Evolutionary conservation across 1,284 basidiomycete species (phyloP).

Genomic region (Pseudozyma flocculosa): DNA sequence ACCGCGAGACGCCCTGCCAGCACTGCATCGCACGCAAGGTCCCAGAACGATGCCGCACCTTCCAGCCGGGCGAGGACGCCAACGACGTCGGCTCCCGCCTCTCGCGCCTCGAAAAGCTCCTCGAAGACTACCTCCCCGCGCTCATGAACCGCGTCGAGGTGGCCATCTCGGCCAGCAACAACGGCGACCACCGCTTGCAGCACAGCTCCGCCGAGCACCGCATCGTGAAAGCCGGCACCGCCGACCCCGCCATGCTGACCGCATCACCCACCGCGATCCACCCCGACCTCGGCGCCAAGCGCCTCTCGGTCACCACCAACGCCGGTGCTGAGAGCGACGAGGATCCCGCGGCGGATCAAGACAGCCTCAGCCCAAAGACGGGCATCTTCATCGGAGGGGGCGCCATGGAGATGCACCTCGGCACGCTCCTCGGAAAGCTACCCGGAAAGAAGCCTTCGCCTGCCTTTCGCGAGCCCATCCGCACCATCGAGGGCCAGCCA

Average conservation of each 20-base stretch:
- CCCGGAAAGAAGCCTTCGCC: constrained; percentile 21
- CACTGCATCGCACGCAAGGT: constrained; percentile 55
- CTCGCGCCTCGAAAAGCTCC: constrained; percentile 35
- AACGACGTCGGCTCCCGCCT: constrained; percentile 44
- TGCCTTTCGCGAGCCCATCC: constrained; percentile 25
- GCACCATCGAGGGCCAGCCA: constrained; percentile 24
- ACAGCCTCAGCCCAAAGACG: constrained; percentile 31
- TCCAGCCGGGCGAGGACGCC: constrained; percentile 46
- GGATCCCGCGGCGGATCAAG: background rate
- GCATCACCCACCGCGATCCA: constrained; percentile 2
- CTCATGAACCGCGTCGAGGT: constrained; percentile 22
- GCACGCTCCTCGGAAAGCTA: constrained; percentile 37
- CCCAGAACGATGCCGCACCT: constrained; percentile 51
- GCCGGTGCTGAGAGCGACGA: background rate
- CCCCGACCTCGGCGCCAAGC: constrained; percentile 4
- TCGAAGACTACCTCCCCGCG: constrained; percentile 36
- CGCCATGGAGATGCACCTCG: constrained; percentile 43
- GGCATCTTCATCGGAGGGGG: constrained; percentile 37
- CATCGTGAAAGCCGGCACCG: constrained; percentile 3
- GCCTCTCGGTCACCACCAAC: too few relatives aligned
- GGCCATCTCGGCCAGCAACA: too few relatives aligned
- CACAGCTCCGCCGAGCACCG: constrained; percentile 2
- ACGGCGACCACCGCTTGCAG: constrained; percentile 8
- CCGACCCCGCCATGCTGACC: background rate
- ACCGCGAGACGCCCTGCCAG: constrained; percentile 52